These are phyloP conservation scores for Penicillium occitanis DNA, from an alignment of 2,329 filamentous ascomycete species.

Conservation along the genomic window DNA sequence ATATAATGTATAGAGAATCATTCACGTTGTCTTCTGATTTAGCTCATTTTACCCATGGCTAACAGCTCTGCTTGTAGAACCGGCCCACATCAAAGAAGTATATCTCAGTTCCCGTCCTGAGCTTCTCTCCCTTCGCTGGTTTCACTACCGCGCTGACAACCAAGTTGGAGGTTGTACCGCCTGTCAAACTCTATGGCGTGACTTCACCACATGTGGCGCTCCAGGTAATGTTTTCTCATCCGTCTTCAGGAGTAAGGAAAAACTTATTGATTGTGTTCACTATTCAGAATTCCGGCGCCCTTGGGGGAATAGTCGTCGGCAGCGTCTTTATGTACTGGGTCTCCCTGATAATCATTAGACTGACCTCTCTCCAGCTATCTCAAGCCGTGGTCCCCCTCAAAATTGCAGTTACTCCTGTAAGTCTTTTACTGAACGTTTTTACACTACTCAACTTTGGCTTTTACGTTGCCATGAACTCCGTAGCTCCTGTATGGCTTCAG, in stretches of 20 bases:
- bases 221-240: neutral
- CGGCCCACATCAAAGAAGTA: constrained; percentile 2
- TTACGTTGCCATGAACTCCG: constrained; percentile 15
- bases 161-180: constrained; percentile 1
- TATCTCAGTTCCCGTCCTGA: neutral
- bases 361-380: constrained; percentile 2
- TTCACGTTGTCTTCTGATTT: too few species aligned
- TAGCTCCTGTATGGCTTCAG: constrained; percentile 12
- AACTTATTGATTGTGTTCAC: neutral
- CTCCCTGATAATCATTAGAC: neutral
- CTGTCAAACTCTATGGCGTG: constrained; percentile 2
- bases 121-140: constrained; percentile 4
- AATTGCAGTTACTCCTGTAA: constrained; percentile 13
- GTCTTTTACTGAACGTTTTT: neutral
- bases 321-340: too few species aligned
- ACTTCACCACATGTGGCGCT: neutral
- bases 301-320: constrained; percentile 1
- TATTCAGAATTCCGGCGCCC: neutral
- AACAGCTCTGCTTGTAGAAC: neutral
- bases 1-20: neutral
- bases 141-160: constrained; percentile 4
- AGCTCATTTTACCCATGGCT: neutral
- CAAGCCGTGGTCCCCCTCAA: constrained; percentile 3
- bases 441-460: constrained; percentile 14
- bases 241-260: neutral